These are phyloP conservation scores for Plasmodium chabaudi DNA, from an alignment of 169 alveolate species.

Conservation along the genomic window DNA sequence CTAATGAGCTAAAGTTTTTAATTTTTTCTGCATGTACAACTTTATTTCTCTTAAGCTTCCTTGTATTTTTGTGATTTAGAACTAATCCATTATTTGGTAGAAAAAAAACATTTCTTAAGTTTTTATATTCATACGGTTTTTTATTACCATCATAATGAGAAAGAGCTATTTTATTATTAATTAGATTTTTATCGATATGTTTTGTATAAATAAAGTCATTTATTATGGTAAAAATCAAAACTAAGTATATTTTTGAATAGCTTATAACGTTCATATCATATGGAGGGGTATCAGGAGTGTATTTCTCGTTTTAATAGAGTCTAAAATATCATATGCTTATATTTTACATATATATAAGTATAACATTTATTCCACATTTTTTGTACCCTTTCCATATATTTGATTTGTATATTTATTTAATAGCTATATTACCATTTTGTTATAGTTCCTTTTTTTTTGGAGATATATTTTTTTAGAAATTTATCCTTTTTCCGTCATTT, in stretches of 20 bases:
- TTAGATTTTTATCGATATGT: not conserved
- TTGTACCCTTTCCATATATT: no score
- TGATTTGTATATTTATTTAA: no score
- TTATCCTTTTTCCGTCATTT: no score
- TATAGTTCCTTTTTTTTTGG: no score
- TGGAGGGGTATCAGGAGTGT: no score
- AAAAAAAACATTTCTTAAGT: not conserved
- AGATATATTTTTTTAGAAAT: no score
- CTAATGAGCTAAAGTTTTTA: slow-evolving; percentile 3
- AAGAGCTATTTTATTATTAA: not conserved
- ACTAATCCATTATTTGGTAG: slow-evolving; percentile 13
- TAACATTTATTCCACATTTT: no score
- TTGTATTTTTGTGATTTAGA: not conserved
- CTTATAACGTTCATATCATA: slow-evolving; percentile 6
- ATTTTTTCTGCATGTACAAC: slow-evolving; percentile 10
- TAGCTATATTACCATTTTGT: no score
- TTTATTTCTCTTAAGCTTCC: not conserved
- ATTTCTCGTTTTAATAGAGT: no score
- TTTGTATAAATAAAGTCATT: not conserved
- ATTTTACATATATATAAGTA: no score
- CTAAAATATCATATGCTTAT: no score
- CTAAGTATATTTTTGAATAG: slow-evolving; percentile 2
- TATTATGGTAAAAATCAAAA: not conserved
- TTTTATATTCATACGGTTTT: not conserved
- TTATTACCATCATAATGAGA: slow-evolving; percentile 2